Percentiles rank a stretch among this genome's conserved stretches.
Evolutionary conservation across 2,329 filamentous ascomycete genomes (phyloP).

Genomic region (Curvularia lunata): DNA sequence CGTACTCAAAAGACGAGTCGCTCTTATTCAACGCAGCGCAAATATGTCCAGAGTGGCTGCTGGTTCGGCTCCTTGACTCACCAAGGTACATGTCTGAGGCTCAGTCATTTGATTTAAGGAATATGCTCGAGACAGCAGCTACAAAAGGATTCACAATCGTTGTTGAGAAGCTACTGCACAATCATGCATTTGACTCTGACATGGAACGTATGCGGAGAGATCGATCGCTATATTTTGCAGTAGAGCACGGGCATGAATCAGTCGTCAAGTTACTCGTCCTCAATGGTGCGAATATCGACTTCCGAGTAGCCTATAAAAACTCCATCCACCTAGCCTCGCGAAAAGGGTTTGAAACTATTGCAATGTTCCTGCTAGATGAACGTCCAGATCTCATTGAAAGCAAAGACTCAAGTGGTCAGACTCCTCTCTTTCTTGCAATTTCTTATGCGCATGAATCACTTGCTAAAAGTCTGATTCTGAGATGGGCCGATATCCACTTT

Average conservation of each 20-base stretch:
- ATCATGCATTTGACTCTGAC: background rate
- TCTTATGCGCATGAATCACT: accelerated
- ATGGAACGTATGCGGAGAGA: background rate
- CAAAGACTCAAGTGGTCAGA: accelerated
- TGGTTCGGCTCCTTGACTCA: background rate
- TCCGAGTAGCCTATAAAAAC: too few relatives aligned
- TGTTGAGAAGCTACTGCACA: background rate
- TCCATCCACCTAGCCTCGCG: background rate
- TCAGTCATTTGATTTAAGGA: background rate
- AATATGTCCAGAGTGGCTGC: background rate
- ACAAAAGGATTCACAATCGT: too few relatives aligned
- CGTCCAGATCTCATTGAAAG: background rate
- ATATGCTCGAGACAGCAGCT: background rate
- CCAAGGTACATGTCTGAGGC: background rate
- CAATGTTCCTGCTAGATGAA: background rate
- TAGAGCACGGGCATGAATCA: background rate
- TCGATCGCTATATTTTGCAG: background rate
- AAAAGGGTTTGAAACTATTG: constrained; percentile 1
- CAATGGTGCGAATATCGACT: background rate
- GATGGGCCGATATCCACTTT: background rate
- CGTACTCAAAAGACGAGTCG: background rate
- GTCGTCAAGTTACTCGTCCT: background rate
- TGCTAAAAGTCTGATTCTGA: background rate
- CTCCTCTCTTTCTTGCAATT: background rate
- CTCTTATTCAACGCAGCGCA: background rate